Conservation (phyloP, 148 eudicot genomes). For the Rhododendron kiyosumense region DNA sequence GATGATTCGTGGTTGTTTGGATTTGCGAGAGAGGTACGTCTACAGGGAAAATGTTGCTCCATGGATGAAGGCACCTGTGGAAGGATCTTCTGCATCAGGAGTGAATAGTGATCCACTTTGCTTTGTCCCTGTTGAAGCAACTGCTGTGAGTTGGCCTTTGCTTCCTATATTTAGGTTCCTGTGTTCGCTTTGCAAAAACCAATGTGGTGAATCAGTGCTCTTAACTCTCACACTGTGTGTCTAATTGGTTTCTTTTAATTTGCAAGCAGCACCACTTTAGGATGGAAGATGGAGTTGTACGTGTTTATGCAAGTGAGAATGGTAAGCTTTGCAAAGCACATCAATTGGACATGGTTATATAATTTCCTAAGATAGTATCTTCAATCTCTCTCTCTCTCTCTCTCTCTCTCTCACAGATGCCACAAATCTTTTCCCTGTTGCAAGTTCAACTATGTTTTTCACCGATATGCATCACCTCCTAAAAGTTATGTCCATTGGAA, state of each 20-base stretch:
- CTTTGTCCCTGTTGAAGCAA: constrained; percentile 50
- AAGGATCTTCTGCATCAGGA: constrained; percentile 20
- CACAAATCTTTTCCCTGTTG: constrained; percentile 63
- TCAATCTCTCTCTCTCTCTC: neutral
- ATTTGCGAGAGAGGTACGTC: constrained; percentile 56
- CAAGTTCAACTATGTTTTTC: constrained; percentile 65
- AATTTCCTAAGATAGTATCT: neutral
- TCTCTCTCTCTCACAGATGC: constrained; percentile 28
- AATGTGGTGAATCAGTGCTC: neutral
- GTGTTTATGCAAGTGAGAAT: constrained; percentile 56
- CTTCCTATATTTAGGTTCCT: neutral
- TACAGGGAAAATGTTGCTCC: constrained; percentile 52
- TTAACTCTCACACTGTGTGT: constrained; percentile 4
- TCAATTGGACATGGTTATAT: neutral
- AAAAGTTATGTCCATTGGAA: constrained; percentile 55
- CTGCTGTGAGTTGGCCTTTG: constrained; percentile 36
- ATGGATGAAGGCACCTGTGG: constrained; percentile 44
- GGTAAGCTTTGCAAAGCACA: constrained; percentile 30
- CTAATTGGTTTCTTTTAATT: constrained; percentile 20
- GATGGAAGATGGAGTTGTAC: constrained; percentile 77
- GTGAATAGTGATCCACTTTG: constrained; percentile 36
- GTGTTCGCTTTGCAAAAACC: neutral
- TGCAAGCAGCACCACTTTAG: constrained; percentile 50
- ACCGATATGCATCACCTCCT: constrained; percentile 68
- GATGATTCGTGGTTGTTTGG: constrained; percentile 72